A percentile compares a stretch with the other conserved stretches of the same genome.
Evolutionary conservation across 163 green algal species (phyloP).

Genomic region (Scenedesmus sp.): DNA sequence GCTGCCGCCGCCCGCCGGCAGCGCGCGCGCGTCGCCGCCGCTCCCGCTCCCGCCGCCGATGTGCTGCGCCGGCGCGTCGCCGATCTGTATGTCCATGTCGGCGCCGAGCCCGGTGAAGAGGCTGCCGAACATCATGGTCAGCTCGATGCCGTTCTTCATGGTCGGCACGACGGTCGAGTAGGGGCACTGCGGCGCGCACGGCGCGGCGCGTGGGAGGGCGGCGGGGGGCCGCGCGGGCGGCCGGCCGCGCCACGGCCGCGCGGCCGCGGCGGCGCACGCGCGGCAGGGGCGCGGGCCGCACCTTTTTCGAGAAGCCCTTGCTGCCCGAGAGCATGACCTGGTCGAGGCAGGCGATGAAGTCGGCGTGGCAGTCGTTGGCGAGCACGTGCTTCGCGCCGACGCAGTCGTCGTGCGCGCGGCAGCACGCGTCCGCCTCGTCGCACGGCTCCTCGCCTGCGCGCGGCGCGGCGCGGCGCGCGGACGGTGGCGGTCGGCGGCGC

Average conservation of each 20-base stretch:
- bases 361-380: background rate
- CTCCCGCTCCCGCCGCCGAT: no score
- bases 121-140: slow-evolving; percentile 13
- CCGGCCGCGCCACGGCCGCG: no score
- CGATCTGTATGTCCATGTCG: background rate
- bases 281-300: background rate
- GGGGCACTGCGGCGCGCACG: background rate
- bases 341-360: slow-evolving; percentile 24
- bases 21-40: no score
- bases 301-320: slow-evolving; percentile 30
- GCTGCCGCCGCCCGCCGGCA: no score
- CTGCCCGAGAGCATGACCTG: background rate
- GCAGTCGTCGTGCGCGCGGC: slow-evolving; percentile 17
- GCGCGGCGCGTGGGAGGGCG: no score
- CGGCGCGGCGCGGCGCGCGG: no score
- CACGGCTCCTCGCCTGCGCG: slow-evolving; percentile 15
- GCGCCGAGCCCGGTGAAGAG: background rate
- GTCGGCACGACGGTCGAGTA: slow-evolving; percentile 1
- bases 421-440: slow-evolving; percentile 28
- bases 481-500: no score
- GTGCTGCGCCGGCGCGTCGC: background rate
- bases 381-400: slow-evolving; percentile 10
- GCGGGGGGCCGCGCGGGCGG: no score
- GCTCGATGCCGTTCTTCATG: slow-evolving; percentile 18
- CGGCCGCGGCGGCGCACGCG: background rate